phyloP scores from a whole-genome alignment of 768 basidiomycete species.

The Amanita polypyramis region DNA sequence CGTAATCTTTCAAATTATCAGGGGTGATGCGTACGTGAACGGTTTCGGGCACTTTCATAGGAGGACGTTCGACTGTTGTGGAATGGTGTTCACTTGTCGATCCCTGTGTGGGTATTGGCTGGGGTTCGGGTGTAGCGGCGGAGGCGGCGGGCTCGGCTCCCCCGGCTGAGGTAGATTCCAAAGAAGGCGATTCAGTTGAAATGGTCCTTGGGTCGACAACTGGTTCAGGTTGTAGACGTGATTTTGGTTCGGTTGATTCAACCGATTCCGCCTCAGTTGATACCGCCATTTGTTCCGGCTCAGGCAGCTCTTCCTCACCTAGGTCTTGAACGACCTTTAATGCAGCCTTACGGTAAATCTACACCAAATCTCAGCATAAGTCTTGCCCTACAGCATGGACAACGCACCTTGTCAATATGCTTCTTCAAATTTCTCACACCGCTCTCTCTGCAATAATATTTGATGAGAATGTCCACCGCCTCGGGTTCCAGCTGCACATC shows the following conservation, averaged over 20 bases:
- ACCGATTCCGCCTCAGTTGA: background rate
- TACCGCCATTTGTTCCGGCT: constrained; percentile 28
- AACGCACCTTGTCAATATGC: constrained; percentile 89
- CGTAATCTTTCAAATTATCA: constrained; percentile 91
- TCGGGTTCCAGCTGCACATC: constrained; percentile 71
- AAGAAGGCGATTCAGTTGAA: background rate
- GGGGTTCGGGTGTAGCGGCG: constrained; percentile 10
- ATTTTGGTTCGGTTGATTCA: constrained; percentile 7
- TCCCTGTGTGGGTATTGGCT: constrained; percentile 13
- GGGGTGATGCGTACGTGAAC: constrained; percentile 77
- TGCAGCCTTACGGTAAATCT: constrained; percentile 97
- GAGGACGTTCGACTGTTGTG: constrained; percentile 72
- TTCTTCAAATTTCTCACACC: constrained; percentile 97
- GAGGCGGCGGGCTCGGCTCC: constrained; percentile 6
- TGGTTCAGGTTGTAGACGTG: constrained; percentile 4
- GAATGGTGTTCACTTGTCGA: constrained; percentile 35
- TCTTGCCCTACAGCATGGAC: background rate
- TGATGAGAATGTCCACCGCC: constrained; percentile 82
- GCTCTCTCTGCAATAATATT: constrained; percentile 95
- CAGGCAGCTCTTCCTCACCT: constrained; percentile 79
- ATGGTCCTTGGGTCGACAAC: background rate
- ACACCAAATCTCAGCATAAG: background rate
- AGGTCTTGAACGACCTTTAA: constrained; percentile 84
- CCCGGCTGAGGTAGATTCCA: background rate
- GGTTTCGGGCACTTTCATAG: constrained; percentile 67